Evolutionary conservation across 257 asterid genomes (phyloP).

Genomic region (Scutellaria minor): DNA sequence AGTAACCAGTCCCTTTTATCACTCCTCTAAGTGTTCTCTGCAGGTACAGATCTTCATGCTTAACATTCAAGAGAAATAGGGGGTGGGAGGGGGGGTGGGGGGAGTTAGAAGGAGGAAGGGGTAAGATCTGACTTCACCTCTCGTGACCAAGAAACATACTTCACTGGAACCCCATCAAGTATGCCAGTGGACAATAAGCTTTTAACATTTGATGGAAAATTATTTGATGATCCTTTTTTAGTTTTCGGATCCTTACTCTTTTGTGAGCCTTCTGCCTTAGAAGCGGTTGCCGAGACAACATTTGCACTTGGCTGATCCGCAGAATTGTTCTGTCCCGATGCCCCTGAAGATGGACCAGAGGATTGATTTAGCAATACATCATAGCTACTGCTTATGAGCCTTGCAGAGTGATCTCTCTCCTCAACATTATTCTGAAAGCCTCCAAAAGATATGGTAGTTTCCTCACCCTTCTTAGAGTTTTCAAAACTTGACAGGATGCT

Average conservation of each 20-base stretch:
- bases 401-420: constrained; percentile 46
- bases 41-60: constrained; percentile 34
- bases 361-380: constrained; percentile 48
- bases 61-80: neutral
- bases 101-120: neutral
- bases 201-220: constrained; percentile 78
- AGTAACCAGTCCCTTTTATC: constrained; percentile 67
- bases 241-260: constrained; percentile 57
- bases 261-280: constrained; percentile 39
- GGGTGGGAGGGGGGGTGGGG: neutral
- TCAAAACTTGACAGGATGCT: constrained; percentile 49
- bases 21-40: constrained; percentile 76
- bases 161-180: constrained; percentile 89
- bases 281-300: constrained; percentile 43
- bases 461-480: constrained; percentile 45
- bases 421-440: constrained; percentile 47
- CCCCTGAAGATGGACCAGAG: constrained; percentile 44
- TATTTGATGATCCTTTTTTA: constrained; percentile 49
- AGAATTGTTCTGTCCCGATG: constrained; percentile 37
- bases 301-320: constrained; percentile 38
- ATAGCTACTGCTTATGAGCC: constrained; percentile 44
- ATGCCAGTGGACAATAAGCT: constrained; percentile 78
- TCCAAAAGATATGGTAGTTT: constrained; percentile 59
- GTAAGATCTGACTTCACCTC: constrained; percentile 54
- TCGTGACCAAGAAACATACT: constrained; percentile 86